Evolutionary conservation across 495 filamentous ascomycete genomes (phyloP).

Genomic region (Aspergillus biplanus): DNA sequence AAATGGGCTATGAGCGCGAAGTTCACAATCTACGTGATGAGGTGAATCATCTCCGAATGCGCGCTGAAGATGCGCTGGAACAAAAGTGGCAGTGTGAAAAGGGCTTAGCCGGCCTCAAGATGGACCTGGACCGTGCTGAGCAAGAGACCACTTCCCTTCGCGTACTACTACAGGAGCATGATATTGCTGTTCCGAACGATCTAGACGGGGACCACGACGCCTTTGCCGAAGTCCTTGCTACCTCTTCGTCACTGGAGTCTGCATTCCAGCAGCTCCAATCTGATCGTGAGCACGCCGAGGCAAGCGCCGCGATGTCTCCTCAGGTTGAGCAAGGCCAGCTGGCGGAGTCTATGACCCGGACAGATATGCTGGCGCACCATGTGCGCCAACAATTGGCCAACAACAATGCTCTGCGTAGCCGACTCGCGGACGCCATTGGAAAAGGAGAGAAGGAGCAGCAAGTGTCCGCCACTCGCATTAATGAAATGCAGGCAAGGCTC

Average conservation of each 20-base stretch:
- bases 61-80: slow-evolving; percentile 94
- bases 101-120: slow-evolving; percentile 87
- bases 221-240: slow-evolving; percentile 55
- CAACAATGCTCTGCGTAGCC: slow-evolving; percentile 72
- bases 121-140: slow-evolving; percentile 95
- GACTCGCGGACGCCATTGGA: slow-evolving; percentile 83
- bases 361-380: slow-evolving; percentile 74
- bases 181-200: slow-evolving; percentile 68
- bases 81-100: slow-evolving; percentile 97
- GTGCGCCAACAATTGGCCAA: slow-evolving; percentile 76
- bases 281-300: slow-evolving; percentile 72
- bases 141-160: slow-evolving; percentile 86
- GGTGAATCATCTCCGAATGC: slow-evolving; percentile 78
- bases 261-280: slow-evolving; percentile 81
- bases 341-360: slow-evolving; percentile 68
- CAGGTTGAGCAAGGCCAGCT: slow-evolving; percentile 70
- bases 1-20: slow-evolving; percentile 80
- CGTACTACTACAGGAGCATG: slow-evolving; percentile 80
- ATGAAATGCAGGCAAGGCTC: slow-evolving; percentile 76
- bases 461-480: slow-evolving; percentile 77
- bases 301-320: slow-evolving; percentile 64
- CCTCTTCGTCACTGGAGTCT: slow-evolving; percentile 74
- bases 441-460: slow-evolving; percentile 87
- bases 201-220: slow-evolving; percentile 45
- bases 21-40: slow-evolving; percentile 78